Base-by-base conservation (phyloP, 2,329 filamentous ascomycete species). In the Cordyceps fumosorosea region DNA sequence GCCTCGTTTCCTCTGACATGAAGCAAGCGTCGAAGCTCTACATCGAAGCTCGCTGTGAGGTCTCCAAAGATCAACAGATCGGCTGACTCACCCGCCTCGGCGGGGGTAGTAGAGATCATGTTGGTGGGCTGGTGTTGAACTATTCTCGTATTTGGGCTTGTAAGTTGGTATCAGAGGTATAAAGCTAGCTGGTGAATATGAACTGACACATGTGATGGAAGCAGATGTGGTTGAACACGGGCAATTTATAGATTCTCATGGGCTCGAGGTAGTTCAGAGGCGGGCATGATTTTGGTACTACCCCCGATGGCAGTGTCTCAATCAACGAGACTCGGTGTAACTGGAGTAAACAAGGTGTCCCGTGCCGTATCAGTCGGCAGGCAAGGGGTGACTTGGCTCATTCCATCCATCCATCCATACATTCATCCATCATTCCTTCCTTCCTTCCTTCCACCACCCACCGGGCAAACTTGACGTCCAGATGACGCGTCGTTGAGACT, bases 61-160 rank as follows among this genome's bases (percentile, higher is more conserved):
- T 71, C 69, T 11, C 69, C 69, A 54, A 71, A 69, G 14, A 70
- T 40, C 24, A 57, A 22, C 55, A 65, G 50, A 48, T 64, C 63
- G 18, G 55, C 55, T 54, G 52, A 42, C 34, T 54, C 14, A n/a
- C 34, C 52, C 52, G 34, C 34, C 20, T 54, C 52, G 14, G 40
- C 32, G 20, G 24, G 20, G 14, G 8, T 18, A 24, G 34, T 54
- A 42, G 52, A 40, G 32, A 42, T 20, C 52, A 54, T 54, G 22
- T 20, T 42, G 32, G 20, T 18, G 20, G 51, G 32, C 22, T 40
- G 32, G 3, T 40, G 34, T 16, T 54, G 20, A 29, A 20, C 26
- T 52, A 10, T 52, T 14, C 32, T 52, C 18, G 50, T 34, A 14
- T 34, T 32, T 34, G 26, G 16, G 26, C 6, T 34, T 52, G 32